phyloP scores from a whole-genome alignment of 208 protist species.

The Phytomonas serpens region DNA sequence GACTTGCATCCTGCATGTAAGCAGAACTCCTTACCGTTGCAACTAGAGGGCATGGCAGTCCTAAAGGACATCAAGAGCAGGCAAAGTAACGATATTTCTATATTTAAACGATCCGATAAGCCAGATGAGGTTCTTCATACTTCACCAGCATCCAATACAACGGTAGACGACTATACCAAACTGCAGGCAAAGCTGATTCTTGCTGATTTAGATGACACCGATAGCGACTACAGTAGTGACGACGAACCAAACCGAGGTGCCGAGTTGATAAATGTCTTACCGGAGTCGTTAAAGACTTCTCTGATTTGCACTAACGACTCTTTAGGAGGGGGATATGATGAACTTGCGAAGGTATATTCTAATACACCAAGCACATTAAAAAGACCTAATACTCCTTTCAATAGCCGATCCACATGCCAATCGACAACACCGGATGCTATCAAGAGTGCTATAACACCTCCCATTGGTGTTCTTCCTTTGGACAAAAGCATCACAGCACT shows the following conservation, averaged over 20 bases:
- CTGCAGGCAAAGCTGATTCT: neutral
- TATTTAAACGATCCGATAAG: neutral
- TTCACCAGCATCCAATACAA: neutral
- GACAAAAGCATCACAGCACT: neutral
- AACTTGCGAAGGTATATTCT: neutral
- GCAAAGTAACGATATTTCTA: neutral
- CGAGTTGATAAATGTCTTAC: neutral
- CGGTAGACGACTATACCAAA: neutral
- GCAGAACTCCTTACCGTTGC: neutral
- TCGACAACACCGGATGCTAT: neutral
- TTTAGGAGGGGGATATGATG: neutral
- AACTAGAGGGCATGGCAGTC: neutral
- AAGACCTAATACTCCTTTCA: neutral
- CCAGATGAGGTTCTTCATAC: neutral
- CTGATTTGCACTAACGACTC: neutral
- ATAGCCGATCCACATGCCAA: neutral
- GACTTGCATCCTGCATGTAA: neutral
- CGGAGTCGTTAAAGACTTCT: neutral
- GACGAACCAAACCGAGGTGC: neutral
- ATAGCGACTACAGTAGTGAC: conserved; percentile 1
- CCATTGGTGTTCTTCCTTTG: neutral
- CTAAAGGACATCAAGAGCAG: neutral
- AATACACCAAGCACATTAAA: neutral
- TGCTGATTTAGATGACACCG: conserved; percentile 1
- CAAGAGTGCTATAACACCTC: neutral